Percentiles rank a stretch among this genome's conserved stretches.
Conservation (phyloP, 1,139 yeast genomes). For the Trichomonascaceae sp. region DNA sequence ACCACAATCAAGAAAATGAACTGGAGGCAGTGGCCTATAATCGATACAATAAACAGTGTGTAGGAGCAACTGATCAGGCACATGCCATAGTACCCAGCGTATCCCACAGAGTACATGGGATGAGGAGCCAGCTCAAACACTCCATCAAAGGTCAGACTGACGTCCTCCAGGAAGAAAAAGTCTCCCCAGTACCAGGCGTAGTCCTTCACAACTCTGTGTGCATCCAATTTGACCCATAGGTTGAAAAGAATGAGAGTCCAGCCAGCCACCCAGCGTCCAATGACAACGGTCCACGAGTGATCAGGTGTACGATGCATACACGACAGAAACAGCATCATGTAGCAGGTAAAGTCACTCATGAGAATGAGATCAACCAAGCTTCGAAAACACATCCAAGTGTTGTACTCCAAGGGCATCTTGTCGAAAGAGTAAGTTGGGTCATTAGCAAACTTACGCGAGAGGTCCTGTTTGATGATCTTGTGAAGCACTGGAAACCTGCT, state of each 20-base stretch:
- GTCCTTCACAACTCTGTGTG: conserved; percentile 80
- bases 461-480: conserved; percentile 34
- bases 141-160: conserved; percentile 75
- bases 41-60: conserved; percentile 55
- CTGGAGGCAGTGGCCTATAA: conserved; percentile 68
- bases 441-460: conserved; percentile 49
- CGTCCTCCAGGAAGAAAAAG: conserved; percentile 72
- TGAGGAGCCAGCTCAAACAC: conserved; percentile 88
- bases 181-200: conserved; percentile 97
- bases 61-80: conserved; percentile 70
- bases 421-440: conserved; percentile 32
- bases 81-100: conserved; percentile 78
- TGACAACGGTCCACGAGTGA: conserved; percentile 29
- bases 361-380: conserved; percentile 70
- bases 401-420: conserved; percentile 57
- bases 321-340: conserved; percentile 54
- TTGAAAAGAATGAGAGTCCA: conserved; percentile 49
- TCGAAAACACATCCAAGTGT: conserved; percentile 73
- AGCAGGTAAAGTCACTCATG: conserved; percentile 77
- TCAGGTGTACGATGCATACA: conserved; percentile 32
- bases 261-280: conserved; percentile 31
- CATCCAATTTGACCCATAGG: conserved; percentile 79
- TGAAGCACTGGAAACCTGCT: conserved; percentile 27
- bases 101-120: conserved; percentile 89
- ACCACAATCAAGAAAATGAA: conserved; percentile 65